A percentile compares a stretch with the other conserved stretches of the same genome.
These are phyloP conservation scores for Neonectria hederae DNA, from an alignment of 2,329 filamentous ascomycete species.

Conservation along the genomic window DNA sequence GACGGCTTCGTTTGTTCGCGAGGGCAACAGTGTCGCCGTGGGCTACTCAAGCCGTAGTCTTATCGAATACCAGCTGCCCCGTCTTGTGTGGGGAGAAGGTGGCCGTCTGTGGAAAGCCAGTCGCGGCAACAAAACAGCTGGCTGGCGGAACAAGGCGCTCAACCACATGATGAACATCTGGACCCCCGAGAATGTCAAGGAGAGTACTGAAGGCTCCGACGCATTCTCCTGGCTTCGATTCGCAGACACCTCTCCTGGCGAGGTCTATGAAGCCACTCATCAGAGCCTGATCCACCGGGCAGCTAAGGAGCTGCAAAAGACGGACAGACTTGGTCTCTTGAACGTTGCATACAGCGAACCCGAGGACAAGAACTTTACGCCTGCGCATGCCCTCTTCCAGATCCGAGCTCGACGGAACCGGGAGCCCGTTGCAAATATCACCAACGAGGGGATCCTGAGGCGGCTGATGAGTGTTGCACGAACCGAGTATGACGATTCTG, in stretches of 20 bases:
- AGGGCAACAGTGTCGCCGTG: constrained; percentile 81
- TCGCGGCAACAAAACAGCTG: constrained; percentile 76
- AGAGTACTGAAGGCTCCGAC: constrained; percentile 67
- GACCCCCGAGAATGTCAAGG: constrained; percentile 78
- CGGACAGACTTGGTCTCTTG: constrained; percentile 71
- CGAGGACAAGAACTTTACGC: constrained; percentile 69
- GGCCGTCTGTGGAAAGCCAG: constrained; percentile 81
- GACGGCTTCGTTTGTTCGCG: constrained; percentile 92
- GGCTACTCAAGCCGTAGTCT: constrained; percentile 87
- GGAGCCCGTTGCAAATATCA: constrained; percentile 73
- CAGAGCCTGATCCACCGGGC: constrained; percentile 79
- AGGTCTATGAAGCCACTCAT: constrained; percentile 76
- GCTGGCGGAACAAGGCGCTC: constrained; percentile 82
- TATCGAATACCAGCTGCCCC: constrained; percentile 86
- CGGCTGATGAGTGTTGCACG: constrained; percentile 83
- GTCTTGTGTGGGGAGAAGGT: constrained; percentile 81
- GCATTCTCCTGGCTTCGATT: constrained; percentile 93
- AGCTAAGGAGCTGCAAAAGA: constrained; percentile 63
- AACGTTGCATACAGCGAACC: constrained; percentile 76
- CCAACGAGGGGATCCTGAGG: constrained; percentile 75
- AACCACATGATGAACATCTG: constrained; percentile 90
- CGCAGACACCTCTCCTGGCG: constrained; percentile 77
- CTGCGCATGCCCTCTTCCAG: constrained; percentile 82
- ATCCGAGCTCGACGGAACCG: constrained; percentile 77
- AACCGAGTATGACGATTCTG: constrained; percentile 71